Evolutionary conservation across 2,329 filamentous ascomycete genomes (phyloP), one percentile per base, ranked within the genome.

Genomic region (Monilinia fructicola): DNA sequence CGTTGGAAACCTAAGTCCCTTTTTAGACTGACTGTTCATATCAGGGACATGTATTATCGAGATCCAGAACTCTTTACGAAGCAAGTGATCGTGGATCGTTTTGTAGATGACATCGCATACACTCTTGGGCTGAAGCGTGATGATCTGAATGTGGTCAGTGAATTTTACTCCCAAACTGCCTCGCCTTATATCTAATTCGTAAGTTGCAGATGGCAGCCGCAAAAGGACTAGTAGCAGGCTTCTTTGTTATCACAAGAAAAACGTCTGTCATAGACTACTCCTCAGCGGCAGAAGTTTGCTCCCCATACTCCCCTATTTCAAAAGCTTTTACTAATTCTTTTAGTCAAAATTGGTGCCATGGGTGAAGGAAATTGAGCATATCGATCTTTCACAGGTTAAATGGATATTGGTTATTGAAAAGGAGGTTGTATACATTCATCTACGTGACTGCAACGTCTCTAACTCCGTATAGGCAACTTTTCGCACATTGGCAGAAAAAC

Each of bases 401-500:
- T 93, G 89, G 90, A 79, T 93, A 54, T 78, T 94, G 0, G 84
- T 94, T 0, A 83, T 94, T 62, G 91, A 95, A 74, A 94, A 95
- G 78, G 91, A 95, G 80, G 90, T 87, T 14, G 14, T 23, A 4
- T 16, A 59, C 11, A 35, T 54, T 53, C 65, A 18, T 4, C 28
- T 54, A 16, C 21, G 40, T 2, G 23, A 7, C 18, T 63, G 28
- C 28, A 61, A 61, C 2, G 21, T 40, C n/a, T 50, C 67, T 74
- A 76, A 70, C 77, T 54, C n/a, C 26, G 14, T 28, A 0, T 14
- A 91, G 89, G 91, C 91, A n/a, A 90, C 88, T 0, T 94, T 93
- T 72, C 85, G 87, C 9, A 88, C 88, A 0, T 78, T 94, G 23
- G 81, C 85, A 1, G 81, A 82, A 7, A 83, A 83, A 0, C 73